Conservation (phyloP, 176 grass and related monocot species). For the Phoenix dactylifera region DNA sequence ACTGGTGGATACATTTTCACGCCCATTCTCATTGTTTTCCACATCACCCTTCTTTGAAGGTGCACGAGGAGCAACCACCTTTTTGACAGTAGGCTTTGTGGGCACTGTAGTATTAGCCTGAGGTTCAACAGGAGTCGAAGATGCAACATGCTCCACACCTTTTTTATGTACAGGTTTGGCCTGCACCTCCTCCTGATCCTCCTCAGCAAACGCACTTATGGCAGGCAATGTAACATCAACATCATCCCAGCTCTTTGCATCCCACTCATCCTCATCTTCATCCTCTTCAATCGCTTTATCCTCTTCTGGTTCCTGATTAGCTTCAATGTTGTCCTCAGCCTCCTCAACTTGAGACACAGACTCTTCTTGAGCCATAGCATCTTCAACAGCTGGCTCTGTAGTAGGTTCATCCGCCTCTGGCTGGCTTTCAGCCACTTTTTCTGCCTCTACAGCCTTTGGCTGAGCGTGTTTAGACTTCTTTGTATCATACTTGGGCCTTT, state of each 20-base stretch:
- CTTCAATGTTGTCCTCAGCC: constrained; percentile 46
- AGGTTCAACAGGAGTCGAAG: constrained; percentile 15
- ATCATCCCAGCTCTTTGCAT: constrained; percentile 98
- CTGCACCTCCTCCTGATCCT: constrained; percentile 38
- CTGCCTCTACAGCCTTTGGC: constrained; percentile 34
- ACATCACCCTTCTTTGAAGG: constrained; percentile 27
- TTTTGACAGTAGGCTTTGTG: constrained; percentile 41
- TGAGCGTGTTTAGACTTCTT: constrained; percentile 63
- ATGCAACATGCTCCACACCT: background rate
- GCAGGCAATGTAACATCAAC: constrained; percentile 71
- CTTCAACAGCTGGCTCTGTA: constrained; percentile 42
- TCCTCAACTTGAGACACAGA: constrained; percentile 46
- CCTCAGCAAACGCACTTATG: constrained; percentile 52
- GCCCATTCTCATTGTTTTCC: constrained; percentile 25
- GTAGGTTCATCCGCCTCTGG: constrained; percentile 35
- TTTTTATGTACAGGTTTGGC: constrained; percentile 37
- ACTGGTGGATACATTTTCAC: constrained; percentile 12
- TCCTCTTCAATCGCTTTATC: constrained; percentile 45
- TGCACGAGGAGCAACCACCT: constrained; percentile 32
- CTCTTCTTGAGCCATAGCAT: constrained; percentile 58
- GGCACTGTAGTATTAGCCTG: constrained; percentile 44
- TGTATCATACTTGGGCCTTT: constrained; percentile 70
- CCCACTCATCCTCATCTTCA: constrained; percentile 86
- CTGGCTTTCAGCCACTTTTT: constrained; percentile 39
- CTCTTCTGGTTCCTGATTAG: constrained; percentile 54